Evolutionary conservation across 768 basidiomycete genomes (phyloP).

Genomic region (Cystobasidiopsis lactophilus): DNA sequence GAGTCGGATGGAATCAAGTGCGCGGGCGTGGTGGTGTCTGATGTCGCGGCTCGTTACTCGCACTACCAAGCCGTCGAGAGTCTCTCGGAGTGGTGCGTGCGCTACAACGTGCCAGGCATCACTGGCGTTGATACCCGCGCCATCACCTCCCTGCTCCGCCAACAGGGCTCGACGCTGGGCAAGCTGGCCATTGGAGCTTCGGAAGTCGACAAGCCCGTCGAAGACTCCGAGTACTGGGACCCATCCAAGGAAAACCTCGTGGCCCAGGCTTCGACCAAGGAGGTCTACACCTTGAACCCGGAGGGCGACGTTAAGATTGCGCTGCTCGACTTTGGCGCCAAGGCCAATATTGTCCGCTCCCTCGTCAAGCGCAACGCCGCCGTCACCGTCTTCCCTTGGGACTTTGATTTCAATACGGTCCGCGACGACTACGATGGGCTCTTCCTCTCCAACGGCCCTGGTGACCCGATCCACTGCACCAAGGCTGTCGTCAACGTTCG

Average conservation of each 20-base stretch:
- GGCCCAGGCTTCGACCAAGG: conserved; percentile 69
- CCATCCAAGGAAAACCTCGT: conserved; percentile 81
- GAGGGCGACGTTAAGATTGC: conserved; percentile 74
- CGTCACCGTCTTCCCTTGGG: conserved; percentile 92
- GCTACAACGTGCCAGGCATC: conserved; percentile 72
- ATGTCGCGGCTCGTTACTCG: conserved; percentile 83
- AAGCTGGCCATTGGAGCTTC: conserved; percentile 66
- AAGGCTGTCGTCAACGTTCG: conserved; percentile 60
- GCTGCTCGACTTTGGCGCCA: conserved; percentile 88
- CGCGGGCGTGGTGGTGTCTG: conserved; percentile 73
- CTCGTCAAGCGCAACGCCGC: conserved; percentile 75
- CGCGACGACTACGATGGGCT: conserved; percentile 82
- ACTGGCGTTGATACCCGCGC: conserved; percentile 96
- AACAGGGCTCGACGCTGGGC: conserved; percentile 91
- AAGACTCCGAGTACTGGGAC: conserved; percentile 64
- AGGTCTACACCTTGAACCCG: conserved; percentile 65
- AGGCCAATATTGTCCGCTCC: conserved; percentile 87
- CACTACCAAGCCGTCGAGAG: conserved; percentile 88
- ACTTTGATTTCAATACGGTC: conserved; percentile 82
- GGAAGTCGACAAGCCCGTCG: conserved; percentile 35
- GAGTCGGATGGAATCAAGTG: conserved; percentile 81
- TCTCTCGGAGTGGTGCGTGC: conserved; percentile 75
- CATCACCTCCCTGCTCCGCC: conserved; percentile 74
- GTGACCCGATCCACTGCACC: conserved; percentile 74
- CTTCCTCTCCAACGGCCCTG: conserved; percentile 90